Base-by-base conservation (phyloP, 2,329 filamentous ascomycete genomes). In the Apiospora pterosperma region DNA sequence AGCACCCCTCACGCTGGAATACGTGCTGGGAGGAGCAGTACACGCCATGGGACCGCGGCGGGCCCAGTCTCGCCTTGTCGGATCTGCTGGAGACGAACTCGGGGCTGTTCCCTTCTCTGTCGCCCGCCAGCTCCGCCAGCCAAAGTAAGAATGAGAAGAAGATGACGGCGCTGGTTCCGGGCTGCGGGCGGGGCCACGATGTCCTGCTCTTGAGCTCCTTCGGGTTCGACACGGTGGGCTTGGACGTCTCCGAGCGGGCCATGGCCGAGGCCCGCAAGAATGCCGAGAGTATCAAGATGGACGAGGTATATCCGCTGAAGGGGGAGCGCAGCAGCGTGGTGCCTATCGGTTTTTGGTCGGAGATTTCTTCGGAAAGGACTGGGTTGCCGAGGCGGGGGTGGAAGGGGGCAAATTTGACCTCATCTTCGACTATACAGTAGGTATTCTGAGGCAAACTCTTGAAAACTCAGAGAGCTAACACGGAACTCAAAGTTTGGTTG, bases 161-260 rank as follows among this genome's bases (percentile, higher is more conserved):
- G 28, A 21, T 23, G 70, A 81, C 80, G 64, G 92, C 90, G 1
- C 80, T 96, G 10, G 90, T 97, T 0, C 91, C 93, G 0, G 93
- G 92, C 5, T 97, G 93, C 76, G 93, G 93, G 0, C 85, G 86
- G 59, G 93, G 93, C 5, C 90, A 96, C 73, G 93, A 97, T 78
- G 91, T 93, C 1, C 81, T 92, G 11, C 81, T 97, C 41, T 83
- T 97, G 55, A 86, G 88, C 61, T 86, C 87, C 11, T 87, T 90
- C 72, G 93, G 93, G 1, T 96, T 92, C 74, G 90, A 96, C 76
- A 88, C 88, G 1, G 89, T 87, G 71, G 93, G 92, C 0, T 78
- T 97, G 1, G 93, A 96, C 73, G 84, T 85, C 63, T 89, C 88
- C 55, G 72, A 80, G 10, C 72, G 71, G 16, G 83, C 82, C 3